Evolutionary conservation across 176 grass and related monocot genomes (phyloP).

Genomic region (Zea luxurians): DNA sequence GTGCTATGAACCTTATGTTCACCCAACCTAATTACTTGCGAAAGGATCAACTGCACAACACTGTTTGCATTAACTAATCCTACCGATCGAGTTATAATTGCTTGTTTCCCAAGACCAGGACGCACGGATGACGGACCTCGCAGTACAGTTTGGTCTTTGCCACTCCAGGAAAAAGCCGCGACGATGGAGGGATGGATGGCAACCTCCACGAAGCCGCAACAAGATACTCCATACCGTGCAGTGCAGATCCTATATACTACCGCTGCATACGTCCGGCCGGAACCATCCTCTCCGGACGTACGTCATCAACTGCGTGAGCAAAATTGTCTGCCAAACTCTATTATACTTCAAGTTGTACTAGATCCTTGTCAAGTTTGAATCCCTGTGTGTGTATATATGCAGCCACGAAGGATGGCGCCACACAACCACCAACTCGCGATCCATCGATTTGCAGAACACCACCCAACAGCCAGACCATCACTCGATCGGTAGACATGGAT

Average conservation of each 20-base stretch:
- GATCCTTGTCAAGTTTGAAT: not conserved
- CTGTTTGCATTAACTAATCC: too few species aligned
- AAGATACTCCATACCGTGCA: too few species aligned
- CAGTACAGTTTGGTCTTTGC: not conserved
- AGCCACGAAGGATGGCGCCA: not conserved
- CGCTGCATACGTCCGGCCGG: too few species aligned
- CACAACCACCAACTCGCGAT: not conserved
- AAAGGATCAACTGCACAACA: too few species aligned
- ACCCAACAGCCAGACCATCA: not conserved
- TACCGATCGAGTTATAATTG: too few species aligned
- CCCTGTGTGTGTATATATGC: constrained; percentile 5
- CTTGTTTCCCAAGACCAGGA: too few species aligned
- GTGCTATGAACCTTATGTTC: too few species aligned
- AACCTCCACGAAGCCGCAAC: not conserved
- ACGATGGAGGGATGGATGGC: not conserved
- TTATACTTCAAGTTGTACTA: not conserved
- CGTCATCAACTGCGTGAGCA: constrained; percentile 8
- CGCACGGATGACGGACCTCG: not conserved
- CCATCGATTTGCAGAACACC: not conserved
- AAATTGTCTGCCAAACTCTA: not conserved
- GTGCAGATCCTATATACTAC: not conserved
- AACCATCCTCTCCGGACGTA: not conserved
- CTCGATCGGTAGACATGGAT: not conserved
- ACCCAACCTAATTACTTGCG: too few species aligned
- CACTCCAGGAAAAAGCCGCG: not conserved